phyloP scores from a whole-genome alignment of 768 basidiomycete species.

The Coprinopsis strossmayeri region DNA sequence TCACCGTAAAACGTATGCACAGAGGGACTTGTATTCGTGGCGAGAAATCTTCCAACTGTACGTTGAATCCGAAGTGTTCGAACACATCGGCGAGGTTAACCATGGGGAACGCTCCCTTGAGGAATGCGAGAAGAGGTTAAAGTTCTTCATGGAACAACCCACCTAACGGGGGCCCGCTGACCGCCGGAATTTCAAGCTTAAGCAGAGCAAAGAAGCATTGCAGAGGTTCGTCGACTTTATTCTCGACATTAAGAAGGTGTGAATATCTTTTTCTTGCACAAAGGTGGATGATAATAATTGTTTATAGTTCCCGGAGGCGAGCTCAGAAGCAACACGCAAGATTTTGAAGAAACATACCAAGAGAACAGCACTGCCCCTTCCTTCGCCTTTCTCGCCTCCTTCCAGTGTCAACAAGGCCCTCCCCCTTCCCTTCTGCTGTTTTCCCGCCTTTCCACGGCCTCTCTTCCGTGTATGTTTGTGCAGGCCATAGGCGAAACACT shows the following conservation, averaged over 20 bases:
- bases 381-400: constrained; percentile 21
- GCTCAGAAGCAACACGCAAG: constrained; percentile 85
- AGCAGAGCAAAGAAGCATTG: constrained; percentile 52
- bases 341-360: constrained; percentile 94
- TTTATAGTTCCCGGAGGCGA: constrained; percentile 70
- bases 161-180: constrained; percentile 50
- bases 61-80: constrained; percentile 81
- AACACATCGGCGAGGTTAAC: constrained; percentile 55
- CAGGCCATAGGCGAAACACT: constrained; percentile 79
- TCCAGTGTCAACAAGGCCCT: constrained; percentile 11
- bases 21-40: constrained; percentile 82
- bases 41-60: constrained; percentile 86
- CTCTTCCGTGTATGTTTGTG: constrained; percentile 46
- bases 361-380: constrained; percentile 73
- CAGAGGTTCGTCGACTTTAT: constrained; percentile 68
- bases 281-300: too few species aligned
- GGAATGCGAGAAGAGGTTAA: constrained; percentile 62
- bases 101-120: constrained; percentile 65
- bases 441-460: constrained; percentile 15
- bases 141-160: constrained; percentile 55
- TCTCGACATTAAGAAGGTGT: constrained; percentile 73
- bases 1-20: not conserved
- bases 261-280: constrained; percentile 9
- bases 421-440: constrained; percentile 13
- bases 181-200: constrained; percentile 45